These are phyloP conservation scores for Centrapalus pauciflorus DNA, from an alignment of 129 eudicot genomes.

Conservation along the genomic window DNA sequence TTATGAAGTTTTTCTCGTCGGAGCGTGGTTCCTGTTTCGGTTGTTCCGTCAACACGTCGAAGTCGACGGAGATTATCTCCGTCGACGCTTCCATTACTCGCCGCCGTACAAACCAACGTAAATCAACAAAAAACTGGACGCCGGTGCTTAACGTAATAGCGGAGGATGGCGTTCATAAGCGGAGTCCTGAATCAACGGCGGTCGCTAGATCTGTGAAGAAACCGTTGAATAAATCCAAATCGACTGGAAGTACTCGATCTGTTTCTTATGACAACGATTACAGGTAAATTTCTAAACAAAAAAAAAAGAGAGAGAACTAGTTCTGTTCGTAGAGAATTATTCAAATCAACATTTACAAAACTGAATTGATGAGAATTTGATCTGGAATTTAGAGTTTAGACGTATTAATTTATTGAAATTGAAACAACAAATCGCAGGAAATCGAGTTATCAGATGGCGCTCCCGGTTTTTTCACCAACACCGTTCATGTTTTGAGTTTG, in stretches of 20 bases:
- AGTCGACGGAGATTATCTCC: not conserved
- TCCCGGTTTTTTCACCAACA: not conserved
- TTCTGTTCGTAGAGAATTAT: not conserved
- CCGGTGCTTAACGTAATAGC: not conserved
- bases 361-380: not conserved
- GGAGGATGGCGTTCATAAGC: not conserved
- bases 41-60: not conserved
- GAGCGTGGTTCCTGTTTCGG: not conserved
- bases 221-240: not conserved
- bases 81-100: not conserved
- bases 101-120: not conserved
- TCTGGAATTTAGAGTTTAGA: no score
- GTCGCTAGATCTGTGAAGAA: not conserved
- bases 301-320: no score
- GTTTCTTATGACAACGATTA: not conserved
- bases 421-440: not conserved
- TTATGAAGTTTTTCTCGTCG: not conserved
- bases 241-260: not conserved
- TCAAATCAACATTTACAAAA: not conserved
- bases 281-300: not conserved
- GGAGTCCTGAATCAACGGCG: not conserved
- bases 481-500: not conserved
- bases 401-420: no score
- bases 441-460: not conserved
- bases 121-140: not conserved